A percentile compares a stretch with the other conserved stretches of the same genome.
Conservation (phyloP, 2,329 filamentous ascomycete genomes). For the Alternaria sp. region DNA sequence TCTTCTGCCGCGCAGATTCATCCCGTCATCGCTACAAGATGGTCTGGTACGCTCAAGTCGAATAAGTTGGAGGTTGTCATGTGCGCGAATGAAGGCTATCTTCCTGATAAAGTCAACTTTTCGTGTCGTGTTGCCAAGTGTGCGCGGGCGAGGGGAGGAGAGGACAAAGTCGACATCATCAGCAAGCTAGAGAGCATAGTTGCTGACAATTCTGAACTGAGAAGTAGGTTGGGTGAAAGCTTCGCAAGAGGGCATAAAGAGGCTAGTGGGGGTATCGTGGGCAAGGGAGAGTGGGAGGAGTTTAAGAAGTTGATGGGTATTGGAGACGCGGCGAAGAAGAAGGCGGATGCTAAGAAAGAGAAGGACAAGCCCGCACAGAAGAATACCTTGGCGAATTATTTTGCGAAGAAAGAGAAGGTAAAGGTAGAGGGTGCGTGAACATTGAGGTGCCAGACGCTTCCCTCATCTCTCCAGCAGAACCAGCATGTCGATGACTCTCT, state of each 20-base stretch:
- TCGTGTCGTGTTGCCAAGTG: constrained; percentile 69
- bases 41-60: constrained; percentile 69
- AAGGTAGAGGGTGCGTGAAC: constrained; percentile 1
- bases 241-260: constrained; percentile 75
- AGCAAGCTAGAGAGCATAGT: constrained; percentile 64
- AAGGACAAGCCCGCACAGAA: constrained; percentile 36
- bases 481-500: neutral
- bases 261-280: constrained; percentile 72
- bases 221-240: constrained; percentile 66
- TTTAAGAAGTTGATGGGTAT: constrained; percentile 67
- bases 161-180: constrained; percentile 70
- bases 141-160: constrained; percentile 59
- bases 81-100: constrained; percentile 73
- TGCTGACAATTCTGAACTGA: constrained; percentile 43
- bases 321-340: constrained; percentile 62
- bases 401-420: constrained; percentile 26
- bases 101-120: constrained; percentile 71
- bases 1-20: constrained; percentile 69
- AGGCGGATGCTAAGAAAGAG: constrained; percentile 46
- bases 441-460: neutral
- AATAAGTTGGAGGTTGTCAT: constrained; percentile 69
- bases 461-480: neutral
- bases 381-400: constrained; percentile 48
- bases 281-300: constrained; percentile 70
- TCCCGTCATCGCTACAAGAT: constrained; percentile 72